A percentile compares a stretch with the other conserved stretches of the same genome.
Evolutionary conservation across 768 basidiomycete species (phyloP).

Genomic region (Lactarius hatsudake): DNA sequence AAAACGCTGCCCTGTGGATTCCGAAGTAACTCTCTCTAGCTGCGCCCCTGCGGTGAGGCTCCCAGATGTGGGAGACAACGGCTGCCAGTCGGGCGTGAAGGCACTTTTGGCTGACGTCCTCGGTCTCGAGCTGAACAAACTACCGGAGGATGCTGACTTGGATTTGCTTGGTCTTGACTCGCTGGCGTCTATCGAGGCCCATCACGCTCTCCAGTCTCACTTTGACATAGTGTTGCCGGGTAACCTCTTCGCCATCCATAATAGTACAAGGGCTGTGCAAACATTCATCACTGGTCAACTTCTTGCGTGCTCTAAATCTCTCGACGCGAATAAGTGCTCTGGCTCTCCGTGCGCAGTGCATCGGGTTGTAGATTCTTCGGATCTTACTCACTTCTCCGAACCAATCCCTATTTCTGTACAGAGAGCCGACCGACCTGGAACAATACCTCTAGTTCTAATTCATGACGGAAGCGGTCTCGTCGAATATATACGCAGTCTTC

Average conservation of each 20-base stretch:
- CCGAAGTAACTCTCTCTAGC: slow-evolving; percentile 2
- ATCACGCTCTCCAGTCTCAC: slow-evolving; percentile 45
- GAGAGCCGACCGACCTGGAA: slow-evolving; percentile 26
- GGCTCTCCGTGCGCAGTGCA: not conserved
- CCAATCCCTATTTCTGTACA: slow-evolving; percentile 41
- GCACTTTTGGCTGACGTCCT: slow-evolving; percentile 47
- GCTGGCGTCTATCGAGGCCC: slow-evolving; percentile 59
- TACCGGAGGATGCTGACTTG: slow-evolving; percentile 48
- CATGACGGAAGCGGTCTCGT: slow-evolving; percentile 73
- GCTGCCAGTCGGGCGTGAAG: slow-evolving; percentile 33
- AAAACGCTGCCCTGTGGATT: not conserved
- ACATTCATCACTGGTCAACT: slow-evolving; percentile 30
- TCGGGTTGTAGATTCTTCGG: not conserved
- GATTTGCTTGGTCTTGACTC: slow-evolving; percentile 60
- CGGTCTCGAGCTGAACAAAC: slow-evolving; percentile 34
- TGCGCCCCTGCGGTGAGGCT: slow-evolving; percentile 10
- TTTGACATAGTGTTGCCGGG: slow-evolving; percentile 44
- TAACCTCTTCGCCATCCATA: slow-evolving; percentile 41
- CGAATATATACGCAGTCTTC: slow-evolving; percentile 48
- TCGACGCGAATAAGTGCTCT: not conserved
- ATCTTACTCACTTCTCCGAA: slow-evolving; percentile 28
- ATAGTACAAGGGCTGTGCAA: slow-evolving; percentile 42
- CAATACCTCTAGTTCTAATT: slow-evolving; percentile 56
- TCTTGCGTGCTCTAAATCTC: slow-evolving; percentile 2
- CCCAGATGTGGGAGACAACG: slow-evolving; percentile 18